Conservation (phyloP, 768 basidiomycete genomes). For the Xerocomellus amylosporus region DNA sequence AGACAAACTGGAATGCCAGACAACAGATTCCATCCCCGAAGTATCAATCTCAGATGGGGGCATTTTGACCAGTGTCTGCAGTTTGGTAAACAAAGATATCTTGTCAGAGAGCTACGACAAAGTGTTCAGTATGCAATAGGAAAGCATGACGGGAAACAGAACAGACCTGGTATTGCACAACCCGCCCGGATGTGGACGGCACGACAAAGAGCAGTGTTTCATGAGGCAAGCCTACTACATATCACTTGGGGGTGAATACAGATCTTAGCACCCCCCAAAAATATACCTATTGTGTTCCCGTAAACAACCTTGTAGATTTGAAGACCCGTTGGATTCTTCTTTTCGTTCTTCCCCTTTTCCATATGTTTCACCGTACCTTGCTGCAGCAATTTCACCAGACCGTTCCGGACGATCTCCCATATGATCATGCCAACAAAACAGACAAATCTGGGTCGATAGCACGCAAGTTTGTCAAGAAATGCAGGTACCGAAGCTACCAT, state of each 20-base stretch:
- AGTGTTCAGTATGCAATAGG: neutral
- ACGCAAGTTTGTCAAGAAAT: constrained; percentile 58
- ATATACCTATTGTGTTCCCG: constrained; percentile 8
- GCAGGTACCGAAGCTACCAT: constrained; percentile 51
- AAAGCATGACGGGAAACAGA: neutral
- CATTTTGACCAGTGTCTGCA: constrained; percentile 31
- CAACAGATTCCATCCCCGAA: constrained; percentile 3
- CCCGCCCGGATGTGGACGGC: constrained; percentile 74
- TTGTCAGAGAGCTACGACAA: constrained; percentile 43
- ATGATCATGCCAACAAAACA: constrained; percentile 81
- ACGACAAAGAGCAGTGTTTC: constrained; percentile 76
- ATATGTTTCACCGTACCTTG: neutral
- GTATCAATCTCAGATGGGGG: constrained; percentile 12
- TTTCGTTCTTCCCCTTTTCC: constrained; percentile 5
- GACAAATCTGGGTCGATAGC: constrained; percentile 58
- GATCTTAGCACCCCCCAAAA: neutral
- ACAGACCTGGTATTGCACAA: constrained; percentile 67
- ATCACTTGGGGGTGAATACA: neutral
- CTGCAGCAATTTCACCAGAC: constrained; percentile 29
- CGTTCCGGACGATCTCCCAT: constrained; percentile 42
- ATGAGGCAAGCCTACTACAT: neutral
- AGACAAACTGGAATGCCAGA: neutral
- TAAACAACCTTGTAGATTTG: constrained; percentile 25
- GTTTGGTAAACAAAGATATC: constrained; percentile 38
- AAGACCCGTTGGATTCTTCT: constrained; percentile 18